Base-by-base conservation (phyloP, 768 basidiomycete genomes). In the Rubroboletus pulcherrimus region DNA sequence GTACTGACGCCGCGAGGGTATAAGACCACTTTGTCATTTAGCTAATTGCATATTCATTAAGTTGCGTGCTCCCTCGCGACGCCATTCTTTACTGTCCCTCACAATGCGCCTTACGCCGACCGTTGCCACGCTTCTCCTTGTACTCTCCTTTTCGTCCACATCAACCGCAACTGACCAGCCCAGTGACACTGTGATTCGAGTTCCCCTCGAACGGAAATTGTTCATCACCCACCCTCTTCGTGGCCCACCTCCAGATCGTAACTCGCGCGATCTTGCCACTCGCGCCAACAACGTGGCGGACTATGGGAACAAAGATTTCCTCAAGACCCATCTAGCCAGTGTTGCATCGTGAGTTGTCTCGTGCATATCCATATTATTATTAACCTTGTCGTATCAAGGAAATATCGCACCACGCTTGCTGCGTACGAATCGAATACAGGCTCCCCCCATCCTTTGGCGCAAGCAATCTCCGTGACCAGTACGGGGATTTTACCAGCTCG, bases 391-490 rank as follows among this genome's bases (percentile, higher is more conserved):
- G 39, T 11, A 5, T 37, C 34, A 57, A 81, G 81, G 39, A 82
- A 82, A 72, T 63, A 78, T 46, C 59, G 63, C 19, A 64, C 62
- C n/a, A 75, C 77, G 15, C 75, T 81, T 54, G 65, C 62, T 37
- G 75, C 79, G 8, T 81, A 72, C 53, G 62, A 76, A 55, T 66
- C 49, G n/a, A 81, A 81, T 60, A 79, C 75, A 6, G 80, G 81
- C 10, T 49, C 57, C 14, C 58, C 61, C 0, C 80, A 79, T 57
- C 73, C 77, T 48, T 48, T 66, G 50, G 59, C 64, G 7, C 53
- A 33, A 4, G 56, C 49, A 49, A 57, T 58, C 34, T 47, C 59
- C 43, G 46, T 40, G 43, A 33, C 52, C 56, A 15, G 14, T 34
- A 24, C 15, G 9, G 8, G 0, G 21, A 10, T 21, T 24, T 35